Evolutionary conservation across 73 alveolate species (phyloP).

Genomic region (Paramecium caudatum): DNA sequence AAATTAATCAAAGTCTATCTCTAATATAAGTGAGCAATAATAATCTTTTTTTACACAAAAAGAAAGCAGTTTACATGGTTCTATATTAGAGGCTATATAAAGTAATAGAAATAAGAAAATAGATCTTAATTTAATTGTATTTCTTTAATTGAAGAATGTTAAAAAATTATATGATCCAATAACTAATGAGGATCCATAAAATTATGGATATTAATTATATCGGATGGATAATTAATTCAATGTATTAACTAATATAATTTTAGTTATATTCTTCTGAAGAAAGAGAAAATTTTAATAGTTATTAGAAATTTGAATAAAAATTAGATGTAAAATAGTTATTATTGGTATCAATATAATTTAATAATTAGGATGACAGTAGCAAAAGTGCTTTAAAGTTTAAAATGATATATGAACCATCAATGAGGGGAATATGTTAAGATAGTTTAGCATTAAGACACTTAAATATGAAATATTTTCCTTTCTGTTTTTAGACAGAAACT

Average conservation of each 20-base stretch:
- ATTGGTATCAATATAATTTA: background rate
- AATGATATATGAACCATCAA: slow-evolving; percentile 35
- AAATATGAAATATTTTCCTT: background rate
- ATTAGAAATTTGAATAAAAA: background rate
- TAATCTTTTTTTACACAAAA: slow-evolving; percentile 36
- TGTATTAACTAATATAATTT: background rate
- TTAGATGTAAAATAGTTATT: background rate
- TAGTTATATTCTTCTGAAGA: slow-evolving; percentile 25
- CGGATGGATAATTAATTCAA: background rate
- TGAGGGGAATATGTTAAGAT: slow-evolving; percentile 45
- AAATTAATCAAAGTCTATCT: slow-evolving; percentile 16
- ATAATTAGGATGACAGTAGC: slow-evolving; percentile 2
- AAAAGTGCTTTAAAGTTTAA: slow-evolving; percentile 16
- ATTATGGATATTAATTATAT: slow-evolving; percentile 11
- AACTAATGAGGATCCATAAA: slow-evolving; percentile 16
- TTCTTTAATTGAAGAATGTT: background rate
- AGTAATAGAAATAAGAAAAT: slow-evolving; percentile 15
- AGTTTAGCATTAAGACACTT: slow-evolving; percentile 42
- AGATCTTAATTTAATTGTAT: slow-evolving; percentile 15
- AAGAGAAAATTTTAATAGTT: background rate
- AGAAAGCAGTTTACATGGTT: slow-evolving; percentile 38
- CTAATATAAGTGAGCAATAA: slow-evolving; percentile 49
- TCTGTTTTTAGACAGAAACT: background rate
- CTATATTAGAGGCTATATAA: slow-evolving; percentile 1
- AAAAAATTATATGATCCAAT: slow-evolving; percentile 29